Evolutionary conservation across 1,139 yeast genomes (phyloP), one percentile per base, ranked within the genome.

Genomic region (Kodamaea plutei): DNA sequence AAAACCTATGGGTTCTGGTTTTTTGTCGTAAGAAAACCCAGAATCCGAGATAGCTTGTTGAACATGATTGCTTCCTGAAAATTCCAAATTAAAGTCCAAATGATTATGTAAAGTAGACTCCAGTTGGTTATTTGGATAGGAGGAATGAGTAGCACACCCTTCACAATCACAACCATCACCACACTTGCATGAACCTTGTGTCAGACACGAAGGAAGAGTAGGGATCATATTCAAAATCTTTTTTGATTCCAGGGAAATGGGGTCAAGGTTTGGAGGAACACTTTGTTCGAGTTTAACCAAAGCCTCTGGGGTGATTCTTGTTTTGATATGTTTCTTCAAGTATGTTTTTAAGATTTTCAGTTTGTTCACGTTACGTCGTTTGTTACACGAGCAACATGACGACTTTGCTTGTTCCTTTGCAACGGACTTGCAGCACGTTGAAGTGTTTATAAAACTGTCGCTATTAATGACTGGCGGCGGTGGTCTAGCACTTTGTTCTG

Each of bases 171-270:
- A 75, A 16, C 55, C 50, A 14, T 58, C 68, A 11, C 58, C 69
- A 50, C 80, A 74, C 20, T 59, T 46, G 47, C 80, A 74, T 0
- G 74, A 54, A 0, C 77, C 78, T 0, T 73, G 71, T 11, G 69
- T 56, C 1, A 74, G 60, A 43, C 77, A 68, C 5, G 73, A 50
- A 21, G 64, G 56, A 20, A 59, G 50, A 19, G 54, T 46, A 10
- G 16, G 5, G 20, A 11, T 12, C 4, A 29, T 26, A 20, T 17
- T 16, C 20, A 22, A 12, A n/a, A n/a, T n/a, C n/a, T n/a, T n/a
- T n/a, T n/a, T n/a, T n/a, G n/a, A n/a, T n/a, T 11, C 25, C 14
- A 22, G 8, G 13, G 10, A 10, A 17, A 9, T 17, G 7, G 8
- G 20, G 8, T 17, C 20, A 17, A 9, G 7, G 20, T 17, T 7